Base-by-base conservation (phyloP, 2,329 filamentous ascomycete genomes). In the Ciborinia camelliae region DNA sequence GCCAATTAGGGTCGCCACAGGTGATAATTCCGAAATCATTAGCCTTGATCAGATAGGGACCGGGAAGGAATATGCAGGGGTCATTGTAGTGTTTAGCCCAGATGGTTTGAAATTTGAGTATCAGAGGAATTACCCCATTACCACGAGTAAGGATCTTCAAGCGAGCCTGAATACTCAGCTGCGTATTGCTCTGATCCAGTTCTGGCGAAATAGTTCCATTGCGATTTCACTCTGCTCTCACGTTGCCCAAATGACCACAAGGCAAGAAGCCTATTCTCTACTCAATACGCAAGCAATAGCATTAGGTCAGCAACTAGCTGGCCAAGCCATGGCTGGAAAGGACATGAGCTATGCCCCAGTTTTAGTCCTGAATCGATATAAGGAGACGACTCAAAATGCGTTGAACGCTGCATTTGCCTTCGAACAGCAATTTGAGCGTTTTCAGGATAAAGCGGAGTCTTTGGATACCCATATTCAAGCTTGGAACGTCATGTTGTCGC, bases 271-370 rank as follows among this genome's bases (percentile, higher is more conserved):
- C 9, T 58, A 58, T 45, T 39, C 54, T 7, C 54, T 58, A 23
- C 41, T 58, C 7, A 58, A 58, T 35, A 58, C 54, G 3, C 54
- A 58, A 6, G 39, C 54, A 32, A 58, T 39, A 4, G 39, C 54
- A 3, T 28, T 58, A 8, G 54, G 54, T 23, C 54, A 58, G 39
- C 54, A 58, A 18, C 39, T 58, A 3, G 39, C 54, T 58, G 54
- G 54, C 3, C 54, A 58, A 45, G 54, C 54, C 20, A 58, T 45
- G 54, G 54, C 54, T 35, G 54, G 54, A 15, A 20, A 58, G 35
- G 14, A 58, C 18, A 58, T 58, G 54, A 58, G 54, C 26, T 58
- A 58, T 23, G 54, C 54, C 5, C 54, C 54, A 18, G 54, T 58
- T 2, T 23, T 58, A n/a, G 54, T 45, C 20, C 26, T 58, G 18